A percentile compares a stretch with the other conserved stretches of the same genome.
Evolutionary conservation across 2,329 filamentous ascomycete genomes (phyloP).

Genomic region (Cadophora sp.): DNA sequence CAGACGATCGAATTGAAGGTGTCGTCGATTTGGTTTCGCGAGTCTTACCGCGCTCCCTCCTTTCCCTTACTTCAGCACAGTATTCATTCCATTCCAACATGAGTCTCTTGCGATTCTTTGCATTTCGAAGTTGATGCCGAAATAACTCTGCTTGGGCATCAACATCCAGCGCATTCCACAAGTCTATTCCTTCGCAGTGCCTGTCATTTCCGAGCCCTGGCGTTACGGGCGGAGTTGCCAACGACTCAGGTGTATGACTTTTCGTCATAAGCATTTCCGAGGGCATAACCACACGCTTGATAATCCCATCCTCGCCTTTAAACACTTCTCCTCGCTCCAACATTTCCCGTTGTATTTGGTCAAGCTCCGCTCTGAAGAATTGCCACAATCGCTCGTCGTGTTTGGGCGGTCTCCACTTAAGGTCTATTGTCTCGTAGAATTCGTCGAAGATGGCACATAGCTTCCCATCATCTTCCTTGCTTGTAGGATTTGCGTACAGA

Average conservation of each 20-base stretch:
- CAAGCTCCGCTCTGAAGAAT: neutral
- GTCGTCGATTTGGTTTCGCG: neutral
- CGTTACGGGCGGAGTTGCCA: conserved; percentile 2
- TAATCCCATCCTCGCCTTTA: neutral
- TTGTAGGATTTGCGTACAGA: conserved; percentile 6
- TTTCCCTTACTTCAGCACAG: neutral
- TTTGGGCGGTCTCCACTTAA: neutral
- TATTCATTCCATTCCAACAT: conserved; percentile 17
- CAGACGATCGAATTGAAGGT: neutral
- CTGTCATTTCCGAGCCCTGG: neutral
- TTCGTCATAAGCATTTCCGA: neutral
- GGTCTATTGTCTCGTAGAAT: conserved; percentile 3
- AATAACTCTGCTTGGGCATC: conserved; percentile 5
- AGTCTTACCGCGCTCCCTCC: neutral
- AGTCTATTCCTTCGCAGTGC: neutral
- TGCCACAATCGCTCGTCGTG: conserved; percentile 8
- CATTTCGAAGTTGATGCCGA: conserved; percentile 4
- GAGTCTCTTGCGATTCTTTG: conserved; percentile 8
- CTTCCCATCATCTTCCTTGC: neutral
- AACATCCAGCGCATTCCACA: conserved; percentile 12
- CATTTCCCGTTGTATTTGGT: conserved; percentile 2
- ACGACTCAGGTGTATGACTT: neutral
- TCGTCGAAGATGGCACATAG: conserved; percentile 8
- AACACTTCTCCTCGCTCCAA: neutral
- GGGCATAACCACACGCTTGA: neutral